Percentiles rank a stretch among this genome's conserved stretches.
phyloP scores from a whole-genome alignment of 1,139 yeast genomes.

The Blastobotrys apis region DNA sequence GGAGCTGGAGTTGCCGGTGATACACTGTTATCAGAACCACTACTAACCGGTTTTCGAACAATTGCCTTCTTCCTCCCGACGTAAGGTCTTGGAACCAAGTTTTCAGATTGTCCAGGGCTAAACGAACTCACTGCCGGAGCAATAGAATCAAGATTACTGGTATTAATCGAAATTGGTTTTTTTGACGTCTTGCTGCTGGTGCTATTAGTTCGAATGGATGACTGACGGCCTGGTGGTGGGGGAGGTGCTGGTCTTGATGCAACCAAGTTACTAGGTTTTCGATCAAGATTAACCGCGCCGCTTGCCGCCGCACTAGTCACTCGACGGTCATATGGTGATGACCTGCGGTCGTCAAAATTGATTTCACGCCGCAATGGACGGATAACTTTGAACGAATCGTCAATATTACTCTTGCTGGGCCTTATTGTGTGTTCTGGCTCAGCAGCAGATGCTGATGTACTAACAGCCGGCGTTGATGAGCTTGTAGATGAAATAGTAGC shows the following conservation, averaged over 20 bases:
- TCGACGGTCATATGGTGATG: conserved; percentile 58
- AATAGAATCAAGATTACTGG: not conserved
- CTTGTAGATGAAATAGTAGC: not conserved
- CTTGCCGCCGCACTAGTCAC: conserved; percentile 8
- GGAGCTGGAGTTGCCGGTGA: conserved; percentile 13
- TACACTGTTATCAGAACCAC: conserved; percentile 9
- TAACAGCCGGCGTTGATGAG: not conserved
- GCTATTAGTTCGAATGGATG: conserved; percentile 13
- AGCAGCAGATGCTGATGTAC: not conserved
- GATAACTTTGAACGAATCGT: conserved; percentile 58
- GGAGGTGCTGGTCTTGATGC: conserved; percentile 77
- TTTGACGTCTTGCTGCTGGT: not conserved
- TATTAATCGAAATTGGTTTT: conserved; percentile 2
- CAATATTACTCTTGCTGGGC: conserved; percentile 11
- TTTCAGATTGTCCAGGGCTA: conserved; percentile 30
- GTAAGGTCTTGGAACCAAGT: conserved; percentile 28
- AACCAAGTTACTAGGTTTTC: conserved; percentile 38
- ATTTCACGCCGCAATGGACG: conserved; percentile 65
- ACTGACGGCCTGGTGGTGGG: conserved; percentile 42
- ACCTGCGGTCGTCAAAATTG: conserved; percentile 75
- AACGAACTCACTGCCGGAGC: conserved; percentile 20
- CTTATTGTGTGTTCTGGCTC: conserved; percentile 2
- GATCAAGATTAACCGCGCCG: conserved; percentile 17
- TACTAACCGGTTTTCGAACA: conserved; percentile 25
- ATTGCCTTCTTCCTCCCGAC: conserved; percentile 25